Base-by-base conservation (phyloP, 768 basidiomycete genomes). In the Asterophora lycoperdoides region DNA sequence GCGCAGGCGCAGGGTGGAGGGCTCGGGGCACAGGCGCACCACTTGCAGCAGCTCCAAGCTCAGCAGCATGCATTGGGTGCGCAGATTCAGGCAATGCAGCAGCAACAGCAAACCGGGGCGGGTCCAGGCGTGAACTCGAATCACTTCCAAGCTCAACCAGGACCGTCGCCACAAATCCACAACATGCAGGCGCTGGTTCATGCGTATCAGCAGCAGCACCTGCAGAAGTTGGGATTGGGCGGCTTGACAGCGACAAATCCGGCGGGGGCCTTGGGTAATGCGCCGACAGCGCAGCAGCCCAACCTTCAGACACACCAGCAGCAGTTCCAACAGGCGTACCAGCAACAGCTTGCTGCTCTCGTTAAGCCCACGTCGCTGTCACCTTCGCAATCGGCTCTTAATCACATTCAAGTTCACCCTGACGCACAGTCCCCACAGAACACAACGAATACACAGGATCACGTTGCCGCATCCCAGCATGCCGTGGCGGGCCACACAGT, bases 191-290 rank as follows among this genome's bases (percentile, higher is more conserved):
- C 32, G 14, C 43, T 26, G 23, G 28, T 44, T 13, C 52, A 44
- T 19, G 42, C 51, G 0, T 56, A 54, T 19, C 56, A 57, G 23
- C 56, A 59, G 18, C 52, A 53, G 29, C 59, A 52, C 20, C 48
- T 52, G n/a, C 53, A 57, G 32, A 36, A 39, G 10, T 40, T 42
- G 29, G 17, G 30, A 6, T 23, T 23, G 23, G 23, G 23, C 23
- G 23, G 23, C 23, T 23, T 23, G 23, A 23, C 23, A 6, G 23
- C 3, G 23, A 23, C 23, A 23, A 23, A 23, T 23, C 23, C 23
- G 23, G 23, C n/a, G n/a, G n/a, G n/a, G n/a, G n/a, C n/a, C n/a
- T n/a, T 23, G 3, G 23, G 23, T 23, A 18, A 37, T 36, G 20
- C 49, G 38, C 26, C 32, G 44, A 7, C 51, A 48, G 41, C 33